A percentile compares a stretch with the other conserved stretches of the same genome.
phyloP scores from a whole-genome alignment of 805 yeast genomes.

The Ogataea pilisensis region DNA sequence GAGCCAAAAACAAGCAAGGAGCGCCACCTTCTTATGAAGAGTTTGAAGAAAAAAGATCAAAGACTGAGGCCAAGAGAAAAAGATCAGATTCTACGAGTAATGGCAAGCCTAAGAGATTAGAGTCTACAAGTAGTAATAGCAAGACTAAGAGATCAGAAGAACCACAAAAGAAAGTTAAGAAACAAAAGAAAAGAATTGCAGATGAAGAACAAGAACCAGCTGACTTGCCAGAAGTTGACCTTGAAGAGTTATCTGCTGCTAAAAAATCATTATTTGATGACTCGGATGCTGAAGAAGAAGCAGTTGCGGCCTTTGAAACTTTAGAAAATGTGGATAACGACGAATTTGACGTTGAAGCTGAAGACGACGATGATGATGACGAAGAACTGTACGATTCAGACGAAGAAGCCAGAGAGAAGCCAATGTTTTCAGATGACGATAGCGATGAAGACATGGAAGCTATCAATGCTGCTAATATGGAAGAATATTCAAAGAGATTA shows the following conservation, averaged over 20 bases:
- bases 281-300: conserved; percentile 58
- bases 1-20: conserved; percentile 88
- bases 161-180: conserved; percentile 20
- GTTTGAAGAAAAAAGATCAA: conserved; percentile 45
- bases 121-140: conserved; percentile 20
- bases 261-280: conserved; percentile 76
- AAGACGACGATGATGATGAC: conserved; percentile 39
- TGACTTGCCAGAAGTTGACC: conserved; percentile 61
- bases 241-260: conserved; percentile 61
- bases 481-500: conserved; percentile 62
- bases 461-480: conserved; percentile 80
- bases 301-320: conserved; percentile 34
- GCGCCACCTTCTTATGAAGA: conserved; percentile 89
- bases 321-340: conserved; percentile 22
- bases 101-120: conserved; percentile 13
- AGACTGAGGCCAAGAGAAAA: conserved; percentile 34
- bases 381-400: conserved; percentile 59
- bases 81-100: conserved; percentile 2
- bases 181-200: conserved; percentile 20
- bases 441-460: conserved; percentile 63
- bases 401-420: conserved; percentile 55
- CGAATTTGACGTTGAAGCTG: conserved; percentile 31
- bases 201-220: conserved; percentile 40
- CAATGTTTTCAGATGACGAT: conserved; percentile 82
- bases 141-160: conserved; percentile 13